Evolutionary conservation across 805 yeast genomes (phyloP).

Genomic region (Suhomyces xylopsoci): DNA sequence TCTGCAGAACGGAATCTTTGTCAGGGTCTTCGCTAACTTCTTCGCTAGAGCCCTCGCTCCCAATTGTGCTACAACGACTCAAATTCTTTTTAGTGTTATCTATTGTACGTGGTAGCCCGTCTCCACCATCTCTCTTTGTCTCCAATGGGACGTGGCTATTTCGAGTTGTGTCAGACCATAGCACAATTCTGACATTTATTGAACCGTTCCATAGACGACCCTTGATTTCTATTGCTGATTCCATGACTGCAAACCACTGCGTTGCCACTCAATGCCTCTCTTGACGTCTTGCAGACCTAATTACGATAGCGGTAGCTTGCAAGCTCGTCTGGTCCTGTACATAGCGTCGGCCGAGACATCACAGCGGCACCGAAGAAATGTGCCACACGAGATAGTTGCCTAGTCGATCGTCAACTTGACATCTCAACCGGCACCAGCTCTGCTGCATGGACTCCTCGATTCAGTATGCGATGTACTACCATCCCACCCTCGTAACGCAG

Average conservation of each 20-base stretch:
- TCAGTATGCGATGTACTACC: not conserved
- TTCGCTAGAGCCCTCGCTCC: not conserved
- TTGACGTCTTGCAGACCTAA: not conserved
- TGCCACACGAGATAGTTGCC: not conserved
- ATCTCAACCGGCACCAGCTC: not conserved
- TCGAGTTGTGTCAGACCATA: not conserved
- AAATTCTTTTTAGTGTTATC: not conserved
- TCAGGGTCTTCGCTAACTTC: not conserved
- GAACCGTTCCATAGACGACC: slow-evolving; percentile 53
- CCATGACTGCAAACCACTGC: slow-evolving; percentile 1
- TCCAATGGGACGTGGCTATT: not conserved
- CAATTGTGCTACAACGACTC: not conserved
- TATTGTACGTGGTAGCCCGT: not conserved
- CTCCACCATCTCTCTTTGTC: not conserved
- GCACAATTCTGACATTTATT: slow-evolving; percentile 35
- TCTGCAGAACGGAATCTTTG: not conserved
- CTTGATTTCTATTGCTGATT: slow-evolving; percentile 19
- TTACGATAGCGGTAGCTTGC: not conserved
- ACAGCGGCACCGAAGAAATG: not conserved
- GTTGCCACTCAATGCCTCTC: not conserved
- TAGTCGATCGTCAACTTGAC: not conserved
- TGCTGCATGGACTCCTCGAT: not conserved
- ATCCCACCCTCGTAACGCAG: not conserved
- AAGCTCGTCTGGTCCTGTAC: not conserved
- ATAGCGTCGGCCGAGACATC: not conserved